A percentile compares a stretch with the other conserved stretches of the same genome.
Evolutionary conservation across 306 rosid species (phyloP).

Genomic region (Begonia masoniana): DNA sequence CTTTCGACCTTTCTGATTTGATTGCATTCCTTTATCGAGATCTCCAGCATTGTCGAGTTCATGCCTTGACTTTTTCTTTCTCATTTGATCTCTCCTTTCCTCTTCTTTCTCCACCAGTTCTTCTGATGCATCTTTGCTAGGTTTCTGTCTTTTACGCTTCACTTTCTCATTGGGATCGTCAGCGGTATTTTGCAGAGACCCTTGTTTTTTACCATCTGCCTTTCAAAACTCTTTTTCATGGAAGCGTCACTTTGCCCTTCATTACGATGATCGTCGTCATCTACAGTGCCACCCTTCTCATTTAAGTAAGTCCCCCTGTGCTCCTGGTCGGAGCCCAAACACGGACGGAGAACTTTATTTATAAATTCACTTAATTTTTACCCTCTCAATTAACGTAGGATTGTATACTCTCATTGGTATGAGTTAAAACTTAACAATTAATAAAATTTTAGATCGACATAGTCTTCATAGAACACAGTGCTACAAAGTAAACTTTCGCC

Average conservation of each 20-base stretch:
- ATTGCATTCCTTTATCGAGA: constrained; percentile 12
- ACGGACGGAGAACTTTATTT: too few species aligned
- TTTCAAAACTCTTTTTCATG: constrained; percentile 14
- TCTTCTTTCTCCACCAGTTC: constrained; percentile 10
- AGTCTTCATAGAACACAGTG: too few species aligned
- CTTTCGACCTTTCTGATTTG: constrained; percentile 23
- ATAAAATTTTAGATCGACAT: too few species aligned
- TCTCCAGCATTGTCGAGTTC: constrained; percentile 4
- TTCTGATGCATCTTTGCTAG: constrained; percentile 16
- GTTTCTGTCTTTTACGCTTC: constrained; percentile 27
- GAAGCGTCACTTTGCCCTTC: too few species aligned
- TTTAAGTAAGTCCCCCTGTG: too few species aligned
- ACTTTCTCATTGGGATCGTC: constrained; percentile 15
- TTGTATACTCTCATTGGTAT: too few species aligned
- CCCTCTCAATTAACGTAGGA: too few species aligned
- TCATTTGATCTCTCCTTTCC: constrained; percentile 15
- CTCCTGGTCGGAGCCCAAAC: too few species aligned
- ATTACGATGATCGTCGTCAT: constrained; percentile 14
- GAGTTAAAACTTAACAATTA: too few species aligned
- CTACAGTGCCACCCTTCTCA: constrained; percentile 23
- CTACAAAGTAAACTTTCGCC: too few species aligned
- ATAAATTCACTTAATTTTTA: too few species aligned
- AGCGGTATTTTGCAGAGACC: constrained; percentile 21
- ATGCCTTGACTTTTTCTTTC: constrained; percentile 2
- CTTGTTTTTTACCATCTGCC: constrained; percentile 12